Conservation (phyloP, 352 stramenopile genomes). For the Phytophthora citricola region DNA sequence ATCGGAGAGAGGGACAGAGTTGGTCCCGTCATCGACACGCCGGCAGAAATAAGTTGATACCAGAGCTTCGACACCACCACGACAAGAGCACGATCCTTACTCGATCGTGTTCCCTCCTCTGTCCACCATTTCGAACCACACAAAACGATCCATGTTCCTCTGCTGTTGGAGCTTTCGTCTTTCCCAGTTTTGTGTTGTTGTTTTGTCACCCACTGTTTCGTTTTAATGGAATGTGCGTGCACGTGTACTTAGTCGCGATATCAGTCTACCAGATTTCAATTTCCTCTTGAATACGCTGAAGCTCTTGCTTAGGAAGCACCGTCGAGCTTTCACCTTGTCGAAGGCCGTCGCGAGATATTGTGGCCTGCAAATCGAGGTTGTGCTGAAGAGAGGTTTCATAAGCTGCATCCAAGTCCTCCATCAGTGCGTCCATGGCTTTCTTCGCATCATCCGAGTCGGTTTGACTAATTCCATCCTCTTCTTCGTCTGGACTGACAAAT, state of each 20-base stretch:
- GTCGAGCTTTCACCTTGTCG: slow-evolving; percentile 47
- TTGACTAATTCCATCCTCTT: slow-evolving; percentile 27
- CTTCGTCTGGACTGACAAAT: slow-evolving; percentile 43
- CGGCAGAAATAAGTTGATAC: not conserved
- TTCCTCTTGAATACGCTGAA: slow-evolving; percentile 75
- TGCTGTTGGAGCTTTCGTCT: no score
- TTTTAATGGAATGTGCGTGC: no score
- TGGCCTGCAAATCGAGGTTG: slow-evolving; percentile 46
- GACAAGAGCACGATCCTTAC: not conserved
- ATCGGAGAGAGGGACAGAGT: not conserved
- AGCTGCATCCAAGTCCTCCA: slow-evolving; percentile 54
- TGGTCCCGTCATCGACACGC: not conserved
- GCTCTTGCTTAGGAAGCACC: slow-evolving; percentile 70
- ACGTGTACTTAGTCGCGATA: slow-evolving; percentile 1
- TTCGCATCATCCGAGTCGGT: slow-evolving; percentile 44
- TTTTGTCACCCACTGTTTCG: no score
- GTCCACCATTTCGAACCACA: no score
- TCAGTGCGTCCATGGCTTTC: slow-evolving; percentile 49
- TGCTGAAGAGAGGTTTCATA: slow-evolving; percentile 51
- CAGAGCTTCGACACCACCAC: not conserved
- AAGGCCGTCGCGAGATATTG: slow-evolving; percentile 58
- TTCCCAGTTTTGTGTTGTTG: no score
- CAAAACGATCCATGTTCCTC: no score
- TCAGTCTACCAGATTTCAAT: slow-evolving; percentile 79
- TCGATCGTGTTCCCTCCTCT: no score